Percentiles rank a stretch among this genome's conserved stretches.
Evolutionary conservation across 176 grass and related monocot species (phyloP).

Genomic region (Rhynchospora pubera): DNA sequence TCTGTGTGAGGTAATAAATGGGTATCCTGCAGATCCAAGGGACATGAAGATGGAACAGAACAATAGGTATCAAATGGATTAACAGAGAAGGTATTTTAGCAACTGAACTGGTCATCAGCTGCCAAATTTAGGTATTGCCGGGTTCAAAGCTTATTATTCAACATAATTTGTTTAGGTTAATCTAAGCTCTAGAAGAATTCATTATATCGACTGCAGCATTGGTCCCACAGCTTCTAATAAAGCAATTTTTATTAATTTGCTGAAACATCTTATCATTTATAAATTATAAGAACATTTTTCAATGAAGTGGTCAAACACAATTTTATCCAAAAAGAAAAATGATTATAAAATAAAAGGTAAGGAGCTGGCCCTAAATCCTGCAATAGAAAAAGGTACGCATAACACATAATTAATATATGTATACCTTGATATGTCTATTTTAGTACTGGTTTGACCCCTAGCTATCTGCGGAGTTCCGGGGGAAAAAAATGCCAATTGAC

Average conservation of each 20-base stretch:
- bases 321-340: neutral
- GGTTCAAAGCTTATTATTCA: neutral
- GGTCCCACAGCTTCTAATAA: neutral
- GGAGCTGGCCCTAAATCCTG: neutral
- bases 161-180: neutral
- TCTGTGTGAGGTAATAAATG: too few relatives aligned
- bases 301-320: neutral
- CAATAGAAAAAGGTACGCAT: neutral
- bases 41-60: neutral
- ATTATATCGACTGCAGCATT: neutral
- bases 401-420: neutral
- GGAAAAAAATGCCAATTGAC: neutral
- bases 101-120: neutral
- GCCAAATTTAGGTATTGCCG: neutral
- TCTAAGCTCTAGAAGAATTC: neutral
- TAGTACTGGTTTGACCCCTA: neutral
- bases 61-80: neutral
- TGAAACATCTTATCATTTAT: neutral
- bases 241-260: neutral
- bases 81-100: neutral
- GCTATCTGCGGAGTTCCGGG: neutral
- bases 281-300: neutral
- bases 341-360: neutral
- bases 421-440: neutral
- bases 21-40: too few relatives aligned